Evolutionary conservation across 2,329 filamentous ascomycete species (phyloP).

Genomic region (Alternaria longipes): DNA sequence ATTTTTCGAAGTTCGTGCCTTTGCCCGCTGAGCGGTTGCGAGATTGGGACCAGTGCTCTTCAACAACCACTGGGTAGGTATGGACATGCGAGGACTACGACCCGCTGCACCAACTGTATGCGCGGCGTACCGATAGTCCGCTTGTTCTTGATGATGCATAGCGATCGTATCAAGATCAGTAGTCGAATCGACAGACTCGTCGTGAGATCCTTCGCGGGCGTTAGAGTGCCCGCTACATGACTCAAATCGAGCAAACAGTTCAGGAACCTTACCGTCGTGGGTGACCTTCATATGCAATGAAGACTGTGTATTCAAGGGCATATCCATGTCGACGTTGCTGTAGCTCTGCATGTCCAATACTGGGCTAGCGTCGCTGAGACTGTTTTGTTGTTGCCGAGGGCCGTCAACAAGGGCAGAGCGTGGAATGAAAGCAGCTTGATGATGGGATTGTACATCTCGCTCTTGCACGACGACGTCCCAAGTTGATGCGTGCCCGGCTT

Average conservation of each 20-base stretch:
- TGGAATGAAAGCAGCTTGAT: conserved; percentile 28
- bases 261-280: conserved; percentile 41
- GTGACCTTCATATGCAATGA: conserved; percentile 31
- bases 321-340: conserved; percentile 33
- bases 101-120: conserved; percentile 1
- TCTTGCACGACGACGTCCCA: conserved; percentile 10
- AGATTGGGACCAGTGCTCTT: conserved; percentile 25
- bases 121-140: neutral
- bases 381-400: neutral
- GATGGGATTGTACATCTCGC: conserved; percentile 2
- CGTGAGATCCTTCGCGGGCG: conserved; percentile 19
- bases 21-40: conserved; percentile 35
- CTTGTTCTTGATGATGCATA: conserved; percentile 2
- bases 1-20: conserved; percentile 31
- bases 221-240: conserved; percentile 26
- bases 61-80: conserved; percentile 39
- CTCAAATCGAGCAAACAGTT: conserved; percentile 34
- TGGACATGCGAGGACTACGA: conserved; percentile 37
- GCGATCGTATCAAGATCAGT: conserved; percentile 16
- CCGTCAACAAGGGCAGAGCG: conserved; percentile 30
- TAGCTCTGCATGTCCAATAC: conserved; percentile 25
- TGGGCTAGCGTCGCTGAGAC: conserved; percentile 13
- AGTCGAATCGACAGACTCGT: conserved; percentile 2
- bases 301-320: conserved; percentile 31
- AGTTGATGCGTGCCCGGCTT: conserved; percentile 16